Base-by-base conservation (phyloP, 106 monocot species). In the Hemerocallis citrina region DNA sequence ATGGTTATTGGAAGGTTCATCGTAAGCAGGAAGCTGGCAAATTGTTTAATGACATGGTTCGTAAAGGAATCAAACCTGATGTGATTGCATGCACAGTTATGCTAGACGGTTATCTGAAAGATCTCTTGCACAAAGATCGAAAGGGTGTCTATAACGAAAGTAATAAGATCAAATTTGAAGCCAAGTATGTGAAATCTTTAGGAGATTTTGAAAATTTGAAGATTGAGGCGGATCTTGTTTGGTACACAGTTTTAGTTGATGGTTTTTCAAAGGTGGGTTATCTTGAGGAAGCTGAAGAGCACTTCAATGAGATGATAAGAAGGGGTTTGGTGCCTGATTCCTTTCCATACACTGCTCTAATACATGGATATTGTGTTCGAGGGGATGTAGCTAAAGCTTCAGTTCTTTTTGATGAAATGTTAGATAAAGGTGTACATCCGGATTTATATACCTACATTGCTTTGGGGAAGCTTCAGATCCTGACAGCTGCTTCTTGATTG, bases 1-100 rank as follows among this genome's bases (percentile, higher is more conserved):
- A 77, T 68, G 96, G 90, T 39, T 96, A 96, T 55, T 96, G 80
- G 76, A 90, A 79, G 70, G 63, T 42, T 24, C 68, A 67, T 51
- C 33, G 51, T 6, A 52, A 71, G 47, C 63, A 63, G 61, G 79
- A 96, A 69, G 90, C 90, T 6, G 57, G 47, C 19, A 32, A 56
- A 22, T 65, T 96, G 63, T 85, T 91, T 56, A n/a, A 11, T 62
- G 74, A 91, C 62, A 91, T 91, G 96, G 66, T 37, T 42, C 39
- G 62, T 31, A 70, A 39, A 46, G 90, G 80, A 27, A 81, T 90
- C 25, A 69, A 74, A 61, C 90, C 86, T 72, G 96, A 96, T 77
- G 81, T 87, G 23, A 62, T 81, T 24, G 48, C 79, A 30, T 91
- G 71, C 38, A 96, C 84, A 3, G 81, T 84, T 57, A 57, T 96